Percentiles rank a stretch among this genome's conserved stretches.
Conservation (phyloP, 2,329 filamentous ascomycete species). For the Sporothrix pseudoabietina region DNA sequence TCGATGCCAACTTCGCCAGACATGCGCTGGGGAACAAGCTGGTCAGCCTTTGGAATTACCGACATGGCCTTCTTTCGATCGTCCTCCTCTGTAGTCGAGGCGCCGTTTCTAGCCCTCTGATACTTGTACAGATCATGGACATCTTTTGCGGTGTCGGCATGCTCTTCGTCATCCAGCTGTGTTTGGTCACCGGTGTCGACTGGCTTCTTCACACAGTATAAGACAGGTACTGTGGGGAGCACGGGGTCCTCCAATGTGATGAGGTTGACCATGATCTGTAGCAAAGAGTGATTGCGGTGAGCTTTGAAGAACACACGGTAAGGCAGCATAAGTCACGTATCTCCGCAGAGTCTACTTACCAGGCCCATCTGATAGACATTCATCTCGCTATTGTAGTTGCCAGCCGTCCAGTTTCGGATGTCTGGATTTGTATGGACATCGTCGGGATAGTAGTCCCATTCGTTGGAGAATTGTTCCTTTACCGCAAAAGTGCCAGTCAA, state of each 20-base stretch:
- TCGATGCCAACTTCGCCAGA: not conserved
- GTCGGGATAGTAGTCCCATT: constrained; percentile 30
- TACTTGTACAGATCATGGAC: not conserved
- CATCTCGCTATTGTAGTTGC: constrained; percentile 10
- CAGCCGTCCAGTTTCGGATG: constrained; percentile 20
- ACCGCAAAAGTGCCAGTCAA: too few relatives aligned
- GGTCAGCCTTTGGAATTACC: too few relatives aligned
- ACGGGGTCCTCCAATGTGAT: not conserved
- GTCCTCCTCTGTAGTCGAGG: too few relatives aligned
- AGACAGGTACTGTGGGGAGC: constrained; percentile 17
- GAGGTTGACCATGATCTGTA: constrained; percentile 3
- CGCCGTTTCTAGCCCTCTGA: too few relatives aligned
- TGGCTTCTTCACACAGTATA: constrained; percentile 4
- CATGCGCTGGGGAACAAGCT: not conserved
- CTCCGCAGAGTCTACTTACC: not conserved
- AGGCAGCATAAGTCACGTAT: not conserved
- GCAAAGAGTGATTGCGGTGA: not conserved
- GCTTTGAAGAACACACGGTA: too few relatives aligned
- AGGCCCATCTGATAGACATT: constrained; percentile 31
- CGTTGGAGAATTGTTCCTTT: constrained; percentile 30
- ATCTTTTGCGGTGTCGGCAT: not conserved
- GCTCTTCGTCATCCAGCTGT: not conserved
- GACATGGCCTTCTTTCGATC: not conserved
- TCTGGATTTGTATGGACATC: not conserved
- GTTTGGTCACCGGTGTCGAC: too few relatives aligned